These are phyloP conservation scores for Saccharomycopsis amapae DNA, from an alignment of 805 yeast genomes.

Conservation along the genomic window DNA sequence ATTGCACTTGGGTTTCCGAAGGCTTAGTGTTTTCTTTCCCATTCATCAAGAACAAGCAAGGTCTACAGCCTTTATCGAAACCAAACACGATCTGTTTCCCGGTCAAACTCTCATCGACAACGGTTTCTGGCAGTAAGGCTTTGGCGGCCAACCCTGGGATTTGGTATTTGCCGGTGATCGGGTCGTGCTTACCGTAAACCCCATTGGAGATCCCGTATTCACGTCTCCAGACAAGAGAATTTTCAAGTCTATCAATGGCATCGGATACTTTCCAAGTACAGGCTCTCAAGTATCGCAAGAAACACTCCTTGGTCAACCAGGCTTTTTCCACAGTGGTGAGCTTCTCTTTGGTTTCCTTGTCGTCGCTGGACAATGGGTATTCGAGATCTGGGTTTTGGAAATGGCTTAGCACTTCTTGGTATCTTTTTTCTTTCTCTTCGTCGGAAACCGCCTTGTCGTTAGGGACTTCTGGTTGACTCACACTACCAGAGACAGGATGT, in stretches of 20 bases:
- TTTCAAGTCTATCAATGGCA: slow-evolving; percentile 66
- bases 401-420: slow-evolving; percentile 52
- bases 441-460: slow-evolving; percentile 31
- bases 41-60: slow-evolving; percentile 44
- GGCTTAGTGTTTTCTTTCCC: slow-evolving; percentile 52
- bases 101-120: slow-evolving; percentile 42
- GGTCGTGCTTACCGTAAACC: slow-evolving; percentile 14
- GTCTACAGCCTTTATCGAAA: slow-evolving; percentile 46
- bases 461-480: slow-evolving; percentile 39
- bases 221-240: slow-evolving; percentile 87
- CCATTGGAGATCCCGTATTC: slow-evolving; percentile 41
- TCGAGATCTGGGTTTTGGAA: slow-evolving; percentile 46
- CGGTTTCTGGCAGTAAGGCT: slow-evolving; percentile 35
- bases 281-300: slow-evolving; percentile 84
- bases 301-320: slow-evolving; percentile 91
- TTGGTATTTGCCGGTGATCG: slow-evolving; percentile 9
- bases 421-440: slow-evolving; percentile 50
- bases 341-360: slow-evolving; percentile 35
- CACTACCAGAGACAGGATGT: slow-evolving; percentile 43
- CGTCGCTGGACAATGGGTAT: slow-evolving; percentile 33
- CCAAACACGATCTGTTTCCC: slow-evolving; percentile 51
- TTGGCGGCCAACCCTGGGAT: slow-evolving; percentile 26
- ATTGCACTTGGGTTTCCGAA: slow-evolving; percentile 46
- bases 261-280: slow-evolving; percentile 79
- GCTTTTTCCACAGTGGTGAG: slow-evolving; percentile 57